Percentiles rank a stretch among this genome's conserved stretches.
Conservation (phyloP, 2,329 filamentous ascomycete species). For the Scedosporium minutisporum region DNA sequence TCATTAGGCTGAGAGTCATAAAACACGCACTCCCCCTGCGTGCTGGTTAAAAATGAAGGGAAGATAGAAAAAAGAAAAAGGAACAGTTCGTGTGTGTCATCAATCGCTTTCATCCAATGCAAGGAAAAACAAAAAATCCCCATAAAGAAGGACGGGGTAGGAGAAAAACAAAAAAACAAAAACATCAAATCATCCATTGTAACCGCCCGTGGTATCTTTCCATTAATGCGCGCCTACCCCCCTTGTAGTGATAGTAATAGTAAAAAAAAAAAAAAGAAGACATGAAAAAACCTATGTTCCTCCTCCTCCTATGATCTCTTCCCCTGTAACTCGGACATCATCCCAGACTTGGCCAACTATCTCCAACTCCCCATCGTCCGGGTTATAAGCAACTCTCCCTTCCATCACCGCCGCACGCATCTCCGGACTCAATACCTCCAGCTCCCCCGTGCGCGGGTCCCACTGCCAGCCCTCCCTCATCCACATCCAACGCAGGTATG, state of each 20-base stretch:
- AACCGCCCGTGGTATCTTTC: not conserved
- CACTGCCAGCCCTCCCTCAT: constrained; percentile 75
- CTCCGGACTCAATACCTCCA: constrained; percentile 39
- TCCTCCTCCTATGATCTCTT: not conserved
- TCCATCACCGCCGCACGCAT: constrained; percentile 47
- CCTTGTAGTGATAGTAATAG: not conserved
- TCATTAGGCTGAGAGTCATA: too few species aligned
- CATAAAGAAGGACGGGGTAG: not conserved
- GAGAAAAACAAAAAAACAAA: not conserved
- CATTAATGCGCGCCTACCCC: not conserved
- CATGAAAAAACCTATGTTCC: not conserved
- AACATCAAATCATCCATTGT: not conserved
- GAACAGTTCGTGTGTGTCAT: not conserved
- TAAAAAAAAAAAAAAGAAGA: not conserved
- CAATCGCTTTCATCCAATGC: not conserved
- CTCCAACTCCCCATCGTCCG: constrained; percentile 32
- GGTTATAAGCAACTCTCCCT: constrained; percentile 46
- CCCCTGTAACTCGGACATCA: not conserved
- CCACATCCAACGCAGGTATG: constrained; percentile 87
- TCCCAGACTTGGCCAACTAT: constrained; percentile 19
- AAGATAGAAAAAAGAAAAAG: not conserved
- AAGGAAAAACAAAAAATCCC: not conserved
- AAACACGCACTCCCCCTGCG: not conserved
- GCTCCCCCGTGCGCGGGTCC: constrained; percentile 63
- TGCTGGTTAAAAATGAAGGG: not conserved